These are phyloP conservation scores for Rhodocollybia butyracea DNA, from an alignment of 768 basidiomycete genomes.

Conservation along the genomic window DNA sequence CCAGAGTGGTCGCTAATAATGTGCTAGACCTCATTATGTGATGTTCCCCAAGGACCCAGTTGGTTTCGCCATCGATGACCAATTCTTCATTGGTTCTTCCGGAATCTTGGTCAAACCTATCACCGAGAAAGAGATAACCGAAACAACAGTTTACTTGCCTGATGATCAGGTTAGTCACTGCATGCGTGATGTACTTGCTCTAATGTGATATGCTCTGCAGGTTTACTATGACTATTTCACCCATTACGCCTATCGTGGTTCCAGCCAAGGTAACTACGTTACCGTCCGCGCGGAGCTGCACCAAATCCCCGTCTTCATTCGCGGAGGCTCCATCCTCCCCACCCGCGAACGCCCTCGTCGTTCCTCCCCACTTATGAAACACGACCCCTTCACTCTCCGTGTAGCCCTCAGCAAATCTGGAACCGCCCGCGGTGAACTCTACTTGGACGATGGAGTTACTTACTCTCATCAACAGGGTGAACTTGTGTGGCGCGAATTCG, in stretches of 20 bases:
- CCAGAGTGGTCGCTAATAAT: neutral
- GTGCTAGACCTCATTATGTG: constrained; percentile 86
- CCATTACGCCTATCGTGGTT: constrained; percentile 61
- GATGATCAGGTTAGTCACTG: constrained; percentile 78
- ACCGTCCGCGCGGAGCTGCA: constrained; percentile 78
- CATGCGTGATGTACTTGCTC: neutral
- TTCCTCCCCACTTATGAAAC: constrained; percentile 82
- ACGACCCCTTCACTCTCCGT: constrained; percentile 90
- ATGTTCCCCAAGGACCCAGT: constrained; percentile 85
- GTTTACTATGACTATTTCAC: constrained; percentile 96
- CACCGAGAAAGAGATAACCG: constrained; percentile 65
- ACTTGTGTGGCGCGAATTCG: constrained; percentile 80
- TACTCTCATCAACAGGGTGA: constrained; percentile 75
- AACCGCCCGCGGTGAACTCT: constrained; percentile 78
- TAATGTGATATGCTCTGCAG: constrained; percentile 28
- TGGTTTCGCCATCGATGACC: constrained; percentile 91
- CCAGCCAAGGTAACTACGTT: constrained; percentile 60
- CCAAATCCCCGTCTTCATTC: constrained; percentile 81
- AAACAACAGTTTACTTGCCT: constrained; percentile 76
- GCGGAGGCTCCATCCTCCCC: constrained; percentile 87
- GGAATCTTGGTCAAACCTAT: constrained; percentile 93
- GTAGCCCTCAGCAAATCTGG: constrained; percentile 66
- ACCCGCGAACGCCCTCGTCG: constrained; percentile 86
- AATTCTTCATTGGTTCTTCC: constrained; percentile 87
- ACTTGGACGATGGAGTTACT: constrained; percentile 91